Base-by-base conservation (phyloP, 2,329 filamentous ascomycete species). In the Pyrenochaeta sp. region DNA sequence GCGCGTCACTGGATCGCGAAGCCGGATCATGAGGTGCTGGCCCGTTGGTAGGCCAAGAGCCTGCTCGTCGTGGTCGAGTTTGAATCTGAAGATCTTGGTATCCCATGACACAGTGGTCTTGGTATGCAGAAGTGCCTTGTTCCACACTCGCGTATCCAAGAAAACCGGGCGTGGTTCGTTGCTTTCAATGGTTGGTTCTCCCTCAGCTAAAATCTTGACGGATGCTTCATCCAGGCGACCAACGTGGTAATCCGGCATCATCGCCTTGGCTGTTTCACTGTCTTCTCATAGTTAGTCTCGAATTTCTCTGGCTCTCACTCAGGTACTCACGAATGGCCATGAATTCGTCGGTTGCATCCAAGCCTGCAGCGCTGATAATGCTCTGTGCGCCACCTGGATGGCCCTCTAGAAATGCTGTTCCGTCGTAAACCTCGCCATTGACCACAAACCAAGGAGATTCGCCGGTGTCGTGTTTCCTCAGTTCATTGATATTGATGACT, bases 371-470 rank as follows among this genome's bases (percentile, higher is more conserved):
- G 19, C 86, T 86, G 39, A 87, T 80, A 63, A 96, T 96, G 60
- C 89, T 94, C 52, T 88, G 83, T 3, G 89, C 90, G 36, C 92
- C 92, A 37, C 92, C 92, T 0, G 92, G 92, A 67, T 96, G 92
- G 1, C 79, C 87, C 49, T 90, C 82, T 10, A 96, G 74, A 65
- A 94, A 96, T 2, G 74, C 72, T 1, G 88, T 92, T 4, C 91
- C 92, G 61, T 96, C 87, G 59, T 95, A 96, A 0, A 96, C 90
- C 60, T 96, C 85, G 0, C 90, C 89, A 45, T 92, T 86, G 8
- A 96, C 81, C 3, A 96, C 85, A 61, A 96, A 96, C 90, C 91
- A 96, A 1, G 90, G 89, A 19, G 81, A 76, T 1, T 81, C 71
- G 23, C 86, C 82, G 11, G 73, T 79, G 17, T 83, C 81, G 58